A percentile compares a stretch with the other conserved stretches of the same genome.
These are phyloP conservation scores for Aspergillus sclerotioniger DNA, from an alignment of 495 filamentous ascomycete species.

Conservation along the genomic window DNA sequence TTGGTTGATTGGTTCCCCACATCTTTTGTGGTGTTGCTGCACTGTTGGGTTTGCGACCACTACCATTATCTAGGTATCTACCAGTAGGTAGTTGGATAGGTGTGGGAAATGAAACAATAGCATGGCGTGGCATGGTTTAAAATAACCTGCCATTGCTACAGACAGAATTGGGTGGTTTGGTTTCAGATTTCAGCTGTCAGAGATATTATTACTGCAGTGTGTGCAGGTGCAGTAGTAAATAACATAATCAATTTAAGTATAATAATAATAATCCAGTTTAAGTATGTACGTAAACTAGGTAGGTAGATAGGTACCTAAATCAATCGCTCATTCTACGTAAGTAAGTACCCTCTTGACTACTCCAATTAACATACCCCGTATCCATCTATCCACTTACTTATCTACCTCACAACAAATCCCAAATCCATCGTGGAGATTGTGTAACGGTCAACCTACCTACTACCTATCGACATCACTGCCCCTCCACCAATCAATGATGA, in stretches of 20 bases:
- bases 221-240: too few species aligned
- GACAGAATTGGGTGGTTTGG: neutral
- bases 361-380: too few species aligned
- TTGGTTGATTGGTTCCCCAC: too few species aligned
- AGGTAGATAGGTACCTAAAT: too few species aligned
- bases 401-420: neutral
- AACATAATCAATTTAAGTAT: too few species aligned
- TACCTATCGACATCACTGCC: neutral
- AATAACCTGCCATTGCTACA: neutral
- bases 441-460: neutral
- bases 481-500: too few species aligned
- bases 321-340: too few species aligned
- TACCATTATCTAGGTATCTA: neutral
- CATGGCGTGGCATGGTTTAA: neutral
- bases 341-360: too few species aligned
- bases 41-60: neutral
- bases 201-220: too few species aligned
- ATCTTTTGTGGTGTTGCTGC: neutral
- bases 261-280: too few species aligned
- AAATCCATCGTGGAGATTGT: neutral
- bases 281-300: too few species aligned
- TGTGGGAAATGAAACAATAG: neutral
- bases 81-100: neutral
- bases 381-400: too few species aligned
- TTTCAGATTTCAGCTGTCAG: constrained; percentile 9